These are phyloP conservation scores for Xanthoparmelia taractica DNA, from an alignment of 495 filamentous ascomycete genomes.

Conservation along the genomic window DNA sequence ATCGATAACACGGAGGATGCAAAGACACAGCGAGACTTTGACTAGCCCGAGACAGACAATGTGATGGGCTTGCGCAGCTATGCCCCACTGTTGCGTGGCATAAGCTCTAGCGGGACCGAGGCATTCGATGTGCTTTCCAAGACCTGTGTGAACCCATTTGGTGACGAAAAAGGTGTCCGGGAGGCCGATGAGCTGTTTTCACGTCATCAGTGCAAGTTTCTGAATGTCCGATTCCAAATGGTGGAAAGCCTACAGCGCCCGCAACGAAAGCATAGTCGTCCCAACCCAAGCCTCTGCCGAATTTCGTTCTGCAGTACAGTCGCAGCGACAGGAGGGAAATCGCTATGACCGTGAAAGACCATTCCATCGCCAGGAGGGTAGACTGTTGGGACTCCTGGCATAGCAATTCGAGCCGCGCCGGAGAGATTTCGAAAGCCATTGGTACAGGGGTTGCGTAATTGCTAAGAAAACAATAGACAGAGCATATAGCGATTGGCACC, in stretches of 20 bases:
- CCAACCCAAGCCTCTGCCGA: not conserved
- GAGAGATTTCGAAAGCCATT: not conserved
- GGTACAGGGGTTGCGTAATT: not conserved
- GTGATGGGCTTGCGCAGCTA: not conserved
- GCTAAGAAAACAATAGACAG: not conserved
- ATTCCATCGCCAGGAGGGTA: not conserved
- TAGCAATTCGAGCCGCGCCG: not conserved
- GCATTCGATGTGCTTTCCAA: conserved; percentile 13
- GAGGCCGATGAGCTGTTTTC: not conserved
- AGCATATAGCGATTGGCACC: not conserved
- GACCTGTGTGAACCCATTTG: conserved; percentile 8
- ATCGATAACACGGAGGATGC: conserved; percentile 10
- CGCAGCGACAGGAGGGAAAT: not conserved
- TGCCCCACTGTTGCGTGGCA: conserved; percentile 1
- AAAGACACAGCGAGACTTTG: conserved; percentile 12
- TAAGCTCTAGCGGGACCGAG: not conserved
- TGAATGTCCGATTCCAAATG: not conserved
- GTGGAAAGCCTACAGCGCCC: not conserved
- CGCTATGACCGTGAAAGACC: not conserved
- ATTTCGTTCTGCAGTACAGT: not conserved
- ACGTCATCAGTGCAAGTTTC: not conserved
- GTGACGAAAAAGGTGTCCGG: not conserved
- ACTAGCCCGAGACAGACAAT: conserved; percentile 14
- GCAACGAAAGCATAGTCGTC: not conserved
- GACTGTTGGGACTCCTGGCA: not conserved